Conservation (phyloP, 2,329 filamentous ascomycete genomes). For the Venturiaceae sp. region DNA sequence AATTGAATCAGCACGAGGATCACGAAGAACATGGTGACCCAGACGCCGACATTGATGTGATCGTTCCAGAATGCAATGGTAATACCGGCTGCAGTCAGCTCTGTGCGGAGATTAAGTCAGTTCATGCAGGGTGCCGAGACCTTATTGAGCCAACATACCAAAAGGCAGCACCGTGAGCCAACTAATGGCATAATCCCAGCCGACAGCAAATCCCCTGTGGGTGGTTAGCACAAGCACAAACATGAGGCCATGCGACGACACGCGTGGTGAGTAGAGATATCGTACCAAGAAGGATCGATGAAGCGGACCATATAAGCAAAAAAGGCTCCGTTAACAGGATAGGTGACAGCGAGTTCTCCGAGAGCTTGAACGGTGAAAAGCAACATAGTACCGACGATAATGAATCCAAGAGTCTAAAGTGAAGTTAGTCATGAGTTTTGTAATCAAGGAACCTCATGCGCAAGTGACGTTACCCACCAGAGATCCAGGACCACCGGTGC, state of each 20-base stretch:
- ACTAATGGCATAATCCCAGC: constrained; percentile 22
- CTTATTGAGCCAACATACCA: neutral
- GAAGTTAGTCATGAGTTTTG: constrained; percentile 20
- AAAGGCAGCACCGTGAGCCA: constrained; percentile 27
- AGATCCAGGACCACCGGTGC: constrained; percentile 18
- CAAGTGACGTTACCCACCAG: no score
- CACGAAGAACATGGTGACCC: constrained; percentile 27
- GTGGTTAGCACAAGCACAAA: constrained; percentile 16
- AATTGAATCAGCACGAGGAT: constrained; percentile 27
- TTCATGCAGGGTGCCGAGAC: neutral
- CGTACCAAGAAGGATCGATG: constrained; percentile 34
- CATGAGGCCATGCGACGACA: neutral
- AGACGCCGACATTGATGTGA: constrained; percentile 21
- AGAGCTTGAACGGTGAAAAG: constrained; percentile 27
- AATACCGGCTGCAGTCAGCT: constrained; percentile 26
- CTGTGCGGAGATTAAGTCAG: constrained; percentile 29
- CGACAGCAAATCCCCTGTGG: constrained; percentile 24
- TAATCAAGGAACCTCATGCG: neutral
- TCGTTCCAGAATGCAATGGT: constrained; percentile 27
- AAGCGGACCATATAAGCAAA: constrained; percentile 32
- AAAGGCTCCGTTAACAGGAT: constrained; percentile 31
- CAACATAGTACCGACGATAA: constrained; percentile 9
- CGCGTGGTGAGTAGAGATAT: neutral
- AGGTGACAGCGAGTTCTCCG: constrained; percentile 30
- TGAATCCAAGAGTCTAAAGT: constrained; percentile 28